These are phyloP conservation scores for Senna siamea DNA, from an alignment of 306 rosid genomes.

Conservation along the genomic window DNA sequence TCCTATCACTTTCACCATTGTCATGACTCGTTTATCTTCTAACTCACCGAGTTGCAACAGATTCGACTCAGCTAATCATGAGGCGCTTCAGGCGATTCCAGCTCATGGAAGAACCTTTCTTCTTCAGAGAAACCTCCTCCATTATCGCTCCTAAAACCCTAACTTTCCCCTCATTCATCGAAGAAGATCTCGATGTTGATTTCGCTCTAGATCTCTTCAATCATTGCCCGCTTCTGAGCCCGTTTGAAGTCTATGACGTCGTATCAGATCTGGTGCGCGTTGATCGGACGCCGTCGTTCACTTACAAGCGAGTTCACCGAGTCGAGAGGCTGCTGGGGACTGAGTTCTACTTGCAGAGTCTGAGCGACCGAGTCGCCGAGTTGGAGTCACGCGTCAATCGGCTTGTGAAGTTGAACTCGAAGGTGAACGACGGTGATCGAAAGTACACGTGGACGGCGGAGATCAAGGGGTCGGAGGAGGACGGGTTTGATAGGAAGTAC, in stretches of 20 bases:
- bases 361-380: conserved; percentile 67
- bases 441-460: conserved; percentile 90
- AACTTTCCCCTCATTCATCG: conserved; percentile 56
- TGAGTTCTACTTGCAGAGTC: conserved; percentile 50
- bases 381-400: conserved; percentile 79
- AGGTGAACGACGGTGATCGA: conserved; percentile 47
- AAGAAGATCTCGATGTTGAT: conserved; percentile 50
- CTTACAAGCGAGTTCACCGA: conserved; percentile 51
- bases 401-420: conserved; percentile 39
- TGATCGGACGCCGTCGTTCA: conserved; percentile 45
- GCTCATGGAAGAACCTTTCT: conserved; percentile 57
- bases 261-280: conserved; percentile 61
- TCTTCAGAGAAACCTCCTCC: conserved; percentile 56
- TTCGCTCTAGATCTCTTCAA: conserved; percentile 43
- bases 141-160: conserved; percentile 41
- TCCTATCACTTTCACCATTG: background rate
- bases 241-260: conserved; percentile 43
- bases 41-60: conserved; percentile 39
- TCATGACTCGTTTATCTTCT: background rate
- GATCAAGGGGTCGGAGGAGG: conserved; percentile 60
- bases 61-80: conserved; percentile 55
- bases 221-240: conserved; percentile 20
- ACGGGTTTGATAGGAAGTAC: conserved; percentile 75
- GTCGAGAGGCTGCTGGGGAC: conserved; percentile 50
- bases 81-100: conserved; percentile 62